These are phyloP conservation scores for Paxillus ammoniavirescens DNA, from an alignment of 768 basidiomycete species.

Conservation along the genomic window DNA sequence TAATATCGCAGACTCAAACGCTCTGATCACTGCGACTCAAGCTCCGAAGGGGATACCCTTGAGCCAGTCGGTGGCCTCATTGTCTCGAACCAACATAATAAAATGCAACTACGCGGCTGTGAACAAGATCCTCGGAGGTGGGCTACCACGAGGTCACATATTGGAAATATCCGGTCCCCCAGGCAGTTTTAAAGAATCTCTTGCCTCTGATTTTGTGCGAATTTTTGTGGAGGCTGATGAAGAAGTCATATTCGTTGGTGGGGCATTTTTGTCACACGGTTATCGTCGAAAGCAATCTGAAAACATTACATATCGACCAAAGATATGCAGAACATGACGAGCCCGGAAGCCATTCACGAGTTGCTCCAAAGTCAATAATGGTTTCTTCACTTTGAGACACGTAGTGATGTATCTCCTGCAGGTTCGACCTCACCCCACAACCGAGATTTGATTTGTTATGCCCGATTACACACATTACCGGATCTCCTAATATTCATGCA, in stretches of 20 bases:
- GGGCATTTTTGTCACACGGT: slow-evolving; percentile 7
- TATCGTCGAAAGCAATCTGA: slow-evolving; percentile 2
- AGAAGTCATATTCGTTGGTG: slow-evolving; percentile 67
- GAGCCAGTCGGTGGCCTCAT: slow-evolving; percentile 58
- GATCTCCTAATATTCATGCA: slow-evolving; percentile 61
- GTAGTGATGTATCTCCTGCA: slow-evolving; percentile 22
- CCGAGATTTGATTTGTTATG: slow-evolving; percentile 23
- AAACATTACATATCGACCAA: slow-evolving; percentile 7
- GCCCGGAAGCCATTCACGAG: slow-evolving; percentile 35
- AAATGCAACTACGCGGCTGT: slow-evolving; percentile 42
- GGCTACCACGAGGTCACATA: slow-evolving; percentile 57
- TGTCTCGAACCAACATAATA: slow-evolving; percentile 22
- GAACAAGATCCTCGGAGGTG: slow-evolving; percentile 62
- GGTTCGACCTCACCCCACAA: slow-evolving; percentile 40
- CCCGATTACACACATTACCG: slow-evolving; percentile 42
- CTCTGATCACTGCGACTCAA: slow-evolving; percentile 43
- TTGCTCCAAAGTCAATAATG: slow-evolving; percentile 23
- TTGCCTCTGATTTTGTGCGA: slow-evolving; percentile 50
- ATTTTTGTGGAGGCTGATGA: slow-evolving; percentile 47
- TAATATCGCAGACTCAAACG: slow-evolving; percentile 43
- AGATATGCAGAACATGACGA: slow-evolving; percentile 53
- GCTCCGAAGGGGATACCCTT: slow-evolving; percentile 31
- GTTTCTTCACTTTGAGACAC: slow-evolving; percentile 8
- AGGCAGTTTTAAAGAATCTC: slow-evolving; percentile 60
- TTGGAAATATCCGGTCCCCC: slow-evolving; percentile 79